phyloP scores from a whole-genome alignment of 305 asterid genomes.

The Fraxinus ornus region DNA sequence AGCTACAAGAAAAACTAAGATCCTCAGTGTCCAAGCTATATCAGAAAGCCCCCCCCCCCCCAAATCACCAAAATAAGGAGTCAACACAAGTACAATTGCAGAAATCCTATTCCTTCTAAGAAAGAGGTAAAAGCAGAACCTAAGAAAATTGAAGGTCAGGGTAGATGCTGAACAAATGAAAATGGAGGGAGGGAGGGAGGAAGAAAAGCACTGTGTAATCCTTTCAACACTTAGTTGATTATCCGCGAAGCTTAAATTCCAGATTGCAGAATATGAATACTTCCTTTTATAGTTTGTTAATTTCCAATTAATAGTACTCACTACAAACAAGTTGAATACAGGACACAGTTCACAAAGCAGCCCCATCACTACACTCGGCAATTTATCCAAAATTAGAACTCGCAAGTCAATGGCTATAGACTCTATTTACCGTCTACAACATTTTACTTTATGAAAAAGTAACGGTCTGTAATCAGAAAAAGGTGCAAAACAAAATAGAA shows the following conservation, averaged over 20 bases:
- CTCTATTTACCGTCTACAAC: not conserved
- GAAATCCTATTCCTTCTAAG: not conserved
- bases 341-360: not conserved
- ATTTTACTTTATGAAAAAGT: not conserved
- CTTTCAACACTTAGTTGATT: not conserved
- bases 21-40: not conserved
- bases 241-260: not conserved
- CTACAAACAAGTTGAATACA: not conserved
- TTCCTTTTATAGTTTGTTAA: not conserved
- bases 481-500: slow-evolving; percentile 15
- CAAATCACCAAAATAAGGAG: not conserved
- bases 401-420: not conserved
- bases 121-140: not conserved
- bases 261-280: not conserved
- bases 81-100: not conserved
- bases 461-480: not conserved
- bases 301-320: not conserved
- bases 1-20: not conserved
- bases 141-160: not conserved
- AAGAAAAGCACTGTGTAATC: not conserved
- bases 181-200: not conserved
- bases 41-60: not conserved
- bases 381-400: not conserved
- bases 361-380: not conserved
- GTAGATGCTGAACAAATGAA: not conserved